Conservation (phyloP, 2,329 filamentous ascomycete genomes). For the Coniochaeta pulveracea region DNA sequence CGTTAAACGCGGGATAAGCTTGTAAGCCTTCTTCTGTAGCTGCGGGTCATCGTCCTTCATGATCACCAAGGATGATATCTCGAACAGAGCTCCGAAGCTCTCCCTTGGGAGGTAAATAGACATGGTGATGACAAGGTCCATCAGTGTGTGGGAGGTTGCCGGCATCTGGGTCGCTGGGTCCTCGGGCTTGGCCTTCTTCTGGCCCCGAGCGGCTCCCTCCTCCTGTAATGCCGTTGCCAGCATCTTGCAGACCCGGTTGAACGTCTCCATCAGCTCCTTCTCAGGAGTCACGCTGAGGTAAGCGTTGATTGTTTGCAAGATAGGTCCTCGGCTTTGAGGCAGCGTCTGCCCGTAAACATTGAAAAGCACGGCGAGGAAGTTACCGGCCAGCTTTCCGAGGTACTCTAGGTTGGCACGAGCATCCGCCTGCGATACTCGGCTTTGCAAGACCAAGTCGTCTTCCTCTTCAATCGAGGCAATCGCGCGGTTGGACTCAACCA, state of each 20-base stretch:
- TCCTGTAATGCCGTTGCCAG: constrained; percentile 59
- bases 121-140: constrained; percentile 95
- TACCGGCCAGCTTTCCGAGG: constrained; percentile 68
- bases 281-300: constrained; percentile 80
- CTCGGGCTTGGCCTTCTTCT: constrained; percentile 46
- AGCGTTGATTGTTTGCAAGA: constrained; percentile 88
- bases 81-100: constrained; percentile 76
- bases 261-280: constrained; percentile 74
- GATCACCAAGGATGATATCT: constrained; percentile 74
- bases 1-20: constrained; percentile 83
- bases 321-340: constrained; percentile 80
- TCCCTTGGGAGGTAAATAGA: constrained; percentile 83
- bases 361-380: constrained; percentile 92
- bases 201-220: constrained; percentile 20
- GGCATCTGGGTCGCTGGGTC: constrained; percentile 57
- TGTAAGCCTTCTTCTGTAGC: constrained; percentile 98
- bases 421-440: constrained; percentile 61
- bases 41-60: constrained; percentile 77
- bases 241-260: constrained; percentile 76
- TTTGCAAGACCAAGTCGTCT: constrained; percentile 66
- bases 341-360: constrained; percentile 97
- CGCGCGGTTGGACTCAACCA: constrained; percentile 86
- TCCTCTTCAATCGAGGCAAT: constrained; percentile 60
- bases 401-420: constrained; percentile 76
- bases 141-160: constrained; percentile 84